These are phyloP conservation scores for Onygenales sp. DNA, from an alignment of 2,329 filamentous ascomycete species.

Conservation along the genomic window DNA sequence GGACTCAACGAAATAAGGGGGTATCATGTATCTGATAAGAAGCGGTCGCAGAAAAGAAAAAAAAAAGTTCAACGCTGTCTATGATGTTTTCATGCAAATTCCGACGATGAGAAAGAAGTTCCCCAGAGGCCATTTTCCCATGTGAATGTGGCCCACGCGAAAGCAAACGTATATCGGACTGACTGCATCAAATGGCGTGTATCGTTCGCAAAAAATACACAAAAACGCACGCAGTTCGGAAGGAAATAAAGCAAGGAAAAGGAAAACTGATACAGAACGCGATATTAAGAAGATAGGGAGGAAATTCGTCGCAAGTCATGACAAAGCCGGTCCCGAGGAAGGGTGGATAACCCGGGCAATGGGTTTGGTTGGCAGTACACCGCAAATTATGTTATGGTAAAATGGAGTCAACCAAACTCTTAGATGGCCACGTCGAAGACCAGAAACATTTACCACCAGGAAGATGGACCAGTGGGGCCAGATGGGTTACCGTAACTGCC, in stretches of 20 bases:
- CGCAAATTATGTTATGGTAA: slow-evolving; percentile 8
- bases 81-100: slow-evolving; percentile 29
- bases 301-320: slow-evolving; percentile 36
- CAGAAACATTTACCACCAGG: slow-evolving; percentile 41
- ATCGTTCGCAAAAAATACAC: not conserved
- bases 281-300: slow-evolving; percentile 10
- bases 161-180: slow-evolving; percentile 18
- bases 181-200: slow-evolving; percentile 31
- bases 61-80: slow-evolving; percentile 41
- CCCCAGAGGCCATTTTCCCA: slow-evolving; percentile 16
- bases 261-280: slow-evolving; percentile 9
- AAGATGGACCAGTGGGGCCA: slow-evolving; percentile 40
- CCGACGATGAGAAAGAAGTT: slow-evolving; percentile 16
- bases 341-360: not conserved
- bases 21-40: slow-evolving; percentile 37
- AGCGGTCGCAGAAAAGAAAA: slow-evolving; percentile 26
- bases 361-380: not conserved
- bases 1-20: slow-evolving; percentile 35
- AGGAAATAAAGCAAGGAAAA: slow-evolving; percentile 7
- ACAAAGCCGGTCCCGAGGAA: slow-evolving; percentile 33
- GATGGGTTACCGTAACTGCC: slow-evolving; percentile 32
- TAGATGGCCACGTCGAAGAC: slow-evolving; percentile 30
- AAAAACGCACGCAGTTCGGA: slow-evolving; percentile 4
- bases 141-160: slow-evolving; percentile 17
- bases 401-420: slow-evolving; percentile 22